A percentile compares a stretch with the other conserved stretches of the same genome.
phyloP scores from a whole-genome alignment of 495 filamentous ascomycete genomes.

The Trichodelitschia bisporula region DNA sequence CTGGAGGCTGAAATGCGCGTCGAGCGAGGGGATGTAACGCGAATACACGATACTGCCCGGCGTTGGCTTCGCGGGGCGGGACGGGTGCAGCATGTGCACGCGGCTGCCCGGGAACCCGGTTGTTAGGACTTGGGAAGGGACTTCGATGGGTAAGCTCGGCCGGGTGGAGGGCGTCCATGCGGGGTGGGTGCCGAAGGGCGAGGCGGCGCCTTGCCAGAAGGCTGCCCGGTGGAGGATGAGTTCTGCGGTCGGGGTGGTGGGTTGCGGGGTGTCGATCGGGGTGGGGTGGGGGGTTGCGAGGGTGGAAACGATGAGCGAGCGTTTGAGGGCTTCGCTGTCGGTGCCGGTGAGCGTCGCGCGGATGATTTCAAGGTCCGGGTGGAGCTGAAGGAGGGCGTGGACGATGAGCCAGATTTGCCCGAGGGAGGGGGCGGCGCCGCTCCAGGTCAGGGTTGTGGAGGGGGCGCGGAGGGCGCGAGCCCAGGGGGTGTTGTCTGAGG shows the following conservation, averaged over 20 bases:
- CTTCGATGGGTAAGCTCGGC: slow-evolving; percentile 16
- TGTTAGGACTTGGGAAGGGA: slow-evolving; percentile 30
- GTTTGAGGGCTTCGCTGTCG: slow-evolving; percentile 12
- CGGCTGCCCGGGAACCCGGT: slow-evolving; percentile 22
- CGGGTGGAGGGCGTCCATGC: slow-evolving; percentile 32
- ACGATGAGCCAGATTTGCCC: background rate
- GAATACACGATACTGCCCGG: slow-evolving; percentile 39
- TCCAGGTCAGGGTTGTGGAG: background rate
- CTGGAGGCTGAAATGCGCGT: slow-evolving; percentile 39
- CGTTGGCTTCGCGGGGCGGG: slow-evolving; percentile 31
- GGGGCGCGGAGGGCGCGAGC: background rate
- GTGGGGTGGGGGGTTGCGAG: slow-evolving; percentile 25
- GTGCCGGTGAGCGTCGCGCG: background rate
- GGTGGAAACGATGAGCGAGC: slow-evolving; percentile 26
- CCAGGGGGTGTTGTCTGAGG: slow-evolving; percentile 1
- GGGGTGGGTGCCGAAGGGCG: slow-evolving; percentile 34
- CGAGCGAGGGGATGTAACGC: slow-evolving; percentile 39
- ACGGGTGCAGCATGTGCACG: slow-evolving; percentile 30
- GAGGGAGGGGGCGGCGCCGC: background rate
- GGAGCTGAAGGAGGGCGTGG: background rate
- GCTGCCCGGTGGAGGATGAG: slow-evolving; percentile 20
- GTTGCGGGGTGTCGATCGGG: slow-evolving; percentile 8
- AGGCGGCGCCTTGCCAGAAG: slow-evolving; percentile 48
- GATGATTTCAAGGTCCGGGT: background rate
- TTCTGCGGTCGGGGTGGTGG: too few relatives aligned